A percentile compares a stretch with the other conserved stretches of the same genome.
Evolutionary conservation across 352 stramenopile species (phyloP).

Genomic region (Phytophthora ramorum): DNA sequence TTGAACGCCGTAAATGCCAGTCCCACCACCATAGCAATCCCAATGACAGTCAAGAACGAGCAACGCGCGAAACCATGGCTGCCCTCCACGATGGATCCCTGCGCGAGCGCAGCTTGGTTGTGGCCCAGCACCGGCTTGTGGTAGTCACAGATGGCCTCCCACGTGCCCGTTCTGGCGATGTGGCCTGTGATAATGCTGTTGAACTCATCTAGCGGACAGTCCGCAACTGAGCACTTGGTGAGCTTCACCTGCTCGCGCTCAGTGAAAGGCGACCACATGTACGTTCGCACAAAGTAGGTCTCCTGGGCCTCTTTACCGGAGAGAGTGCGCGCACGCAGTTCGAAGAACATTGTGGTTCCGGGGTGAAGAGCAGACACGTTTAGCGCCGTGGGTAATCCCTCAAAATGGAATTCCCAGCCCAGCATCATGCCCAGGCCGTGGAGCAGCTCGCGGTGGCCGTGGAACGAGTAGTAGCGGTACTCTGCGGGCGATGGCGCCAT

Average conservation of each 20-base stretch:
- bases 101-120: conserved; percentile 17
- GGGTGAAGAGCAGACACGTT: conserved; percentile 74
- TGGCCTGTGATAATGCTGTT: conserved; percentile 74
- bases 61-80: conserved; percentile 23
- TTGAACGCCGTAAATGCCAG: conserved; percentile 65
- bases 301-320: conserved; percentile 32
- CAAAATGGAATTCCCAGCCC: conserved; percentile 79
- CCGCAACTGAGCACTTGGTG: conserved; percentile 74
- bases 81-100: conserved; percentile 8
- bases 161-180: conserved; percentile 73
- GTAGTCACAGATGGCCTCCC: conserved; percentile 87
- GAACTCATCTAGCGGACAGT: conserved; percentile 84
- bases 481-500: conserved; percentile 49
- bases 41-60: conserved; percentile 54
- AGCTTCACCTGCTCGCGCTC: conserved; percentile 73
- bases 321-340: conserved; percentile 55
- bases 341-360: conserved; percentile 85
- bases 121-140: conserved; percentile 33
- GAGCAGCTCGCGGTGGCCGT: conserved; percentile 82
- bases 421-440: conserved; percentile 83
- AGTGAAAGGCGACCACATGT: conserved; percentile 78
- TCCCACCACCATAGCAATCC: conserved; percentile 47
- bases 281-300: conserved; percentile 75
- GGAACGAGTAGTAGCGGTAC: conserved; percentile 86
- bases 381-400: conserved; percentile 67